These are phyloP conservation scores for Oropetium thomaeum DNA, from an alignment of 176 grass and related monocot species.

Conservation along the genomic window DNA sequence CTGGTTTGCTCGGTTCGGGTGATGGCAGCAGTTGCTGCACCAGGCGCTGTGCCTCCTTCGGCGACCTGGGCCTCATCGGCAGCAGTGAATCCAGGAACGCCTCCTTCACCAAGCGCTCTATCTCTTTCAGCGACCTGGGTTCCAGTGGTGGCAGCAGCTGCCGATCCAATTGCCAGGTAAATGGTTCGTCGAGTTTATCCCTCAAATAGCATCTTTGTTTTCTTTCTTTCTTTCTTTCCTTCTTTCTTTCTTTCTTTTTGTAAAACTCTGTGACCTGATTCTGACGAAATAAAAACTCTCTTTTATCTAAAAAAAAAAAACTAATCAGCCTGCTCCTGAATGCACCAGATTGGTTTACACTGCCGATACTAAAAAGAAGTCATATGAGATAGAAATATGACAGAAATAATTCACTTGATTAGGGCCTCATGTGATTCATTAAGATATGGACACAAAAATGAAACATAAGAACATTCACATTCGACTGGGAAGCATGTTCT, in stretches of 20 bases:
- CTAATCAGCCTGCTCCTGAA: background rate
- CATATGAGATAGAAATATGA: background rate
- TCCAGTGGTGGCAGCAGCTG: too few relatives aligned
- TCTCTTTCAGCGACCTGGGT: background rate
- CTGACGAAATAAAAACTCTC: too few relatives aligned
- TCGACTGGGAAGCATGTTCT: slow-evolving; percentile 9
- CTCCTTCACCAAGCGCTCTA: background rate
- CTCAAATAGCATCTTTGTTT: background rate
- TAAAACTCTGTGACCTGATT: too few relatives aligned
- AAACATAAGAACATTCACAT: background rate
- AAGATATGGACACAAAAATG: background rate
- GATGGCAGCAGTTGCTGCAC: too few relatives aligned
- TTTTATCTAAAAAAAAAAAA: too few relatives aligned
- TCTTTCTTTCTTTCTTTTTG: too few relatives aligned
- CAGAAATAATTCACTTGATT: background rate
- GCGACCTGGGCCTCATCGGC: too few relatives aligned
- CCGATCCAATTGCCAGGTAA: slow-evolving; percentile 32
- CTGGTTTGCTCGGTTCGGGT: background rate
- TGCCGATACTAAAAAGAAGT: background rate
- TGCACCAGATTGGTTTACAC: background rate
- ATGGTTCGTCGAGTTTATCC: background rate
- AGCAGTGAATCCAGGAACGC: background rate
- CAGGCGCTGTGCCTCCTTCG: too few relatives aligned
- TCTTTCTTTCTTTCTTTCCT: too few relatives aligned
- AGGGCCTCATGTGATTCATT: background rate